phyloP scores from a whole-genome alignment of 2,329 filamentous ascomycete species.

The Colletotrichum brevisporum region DNA sequence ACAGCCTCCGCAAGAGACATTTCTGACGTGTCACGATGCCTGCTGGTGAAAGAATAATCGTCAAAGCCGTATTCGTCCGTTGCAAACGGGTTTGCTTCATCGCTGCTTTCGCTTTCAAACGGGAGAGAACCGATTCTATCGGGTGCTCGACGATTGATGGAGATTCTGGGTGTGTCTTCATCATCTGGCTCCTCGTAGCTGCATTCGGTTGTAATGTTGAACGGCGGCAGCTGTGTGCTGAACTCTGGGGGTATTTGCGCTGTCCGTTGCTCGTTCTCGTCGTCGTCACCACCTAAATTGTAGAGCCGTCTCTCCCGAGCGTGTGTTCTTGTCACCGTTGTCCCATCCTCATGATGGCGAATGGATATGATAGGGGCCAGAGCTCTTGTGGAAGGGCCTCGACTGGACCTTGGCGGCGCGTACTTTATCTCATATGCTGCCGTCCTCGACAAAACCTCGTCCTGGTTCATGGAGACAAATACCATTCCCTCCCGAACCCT shows the following conservation, averaged over 20 bases:
- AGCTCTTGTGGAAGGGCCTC: slow-evolving; percentile 39
- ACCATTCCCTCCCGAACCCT: slow-evolving; percentile 93
- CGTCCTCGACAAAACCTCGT: slow-evolving; percentile 81
- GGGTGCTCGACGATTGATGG: slow-evolving; percentile 56
- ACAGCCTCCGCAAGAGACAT: slow-evolving; percentile 55
- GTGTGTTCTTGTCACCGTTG: slow-evolving; percentile 59
- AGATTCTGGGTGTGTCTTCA: slow-evolving; percentile 39
- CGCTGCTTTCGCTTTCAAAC: slow-evolving; percentile 65
- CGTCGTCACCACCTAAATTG: slow-evolving; percentile 58
- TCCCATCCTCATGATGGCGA: slow-evolving; percentile 66
- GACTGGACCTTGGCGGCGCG: slow-evolving; percentile 48
- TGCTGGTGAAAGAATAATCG: slow-evolving; percentile 43
- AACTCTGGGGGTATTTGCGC: slow-evolving; percentile 73
- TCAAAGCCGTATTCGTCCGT: slow-evolving; percentile 53
- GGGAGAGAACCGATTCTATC: slow-evolving; percentile 69
- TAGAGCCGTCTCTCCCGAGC: slow-evolving; percentile 61
- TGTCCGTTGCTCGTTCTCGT: slow-evolving; percentile 60
- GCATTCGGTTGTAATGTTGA: slow-evolving; percentile 71
- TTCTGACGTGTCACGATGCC: slow-evolving; percentile 42
- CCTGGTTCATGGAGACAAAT: slow-evolving; percentile 88
- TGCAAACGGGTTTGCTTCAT: slow-evolving; percentile 48
- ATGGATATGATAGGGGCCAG: slow-evolving; percentile 62
- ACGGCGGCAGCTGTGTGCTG: slow-evolving; percentile 60
- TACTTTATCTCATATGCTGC: slow-evolving; percentile 83
- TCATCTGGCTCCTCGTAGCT: slow-evolving; percentile 71